Percentiles rank a stretch among this genome's conserved stretches.
Evolutionary conservation across 2,329 filamentous ascomycete genomes (phyloP).

Genomic region (Diplocarpon rosae): DNA sequence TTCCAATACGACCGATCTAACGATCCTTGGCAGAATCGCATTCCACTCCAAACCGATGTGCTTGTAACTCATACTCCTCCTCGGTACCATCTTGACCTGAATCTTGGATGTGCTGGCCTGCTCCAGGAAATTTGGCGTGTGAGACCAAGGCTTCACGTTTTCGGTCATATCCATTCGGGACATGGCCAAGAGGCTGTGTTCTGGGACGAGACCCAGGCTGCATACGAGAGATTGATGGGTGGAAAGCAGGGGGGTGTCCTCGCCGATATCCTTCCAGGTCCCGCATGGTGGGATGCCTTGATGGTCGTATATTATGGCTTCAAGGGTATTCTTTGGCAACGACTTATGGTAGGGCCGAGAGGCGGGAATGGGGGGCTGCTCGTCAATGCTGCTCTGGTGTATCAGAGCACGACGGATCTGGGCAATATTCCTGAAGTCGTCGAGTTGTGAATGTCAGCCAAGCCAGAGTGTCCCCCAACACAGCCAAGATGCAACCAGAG

Average conservation of each 20-base stretch:
- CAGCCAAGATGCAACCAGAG: no score
- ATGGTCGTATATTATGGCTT: slow-evolving; percentile 41
- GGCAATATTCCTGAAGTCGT: slow-evolving; percentile 31
- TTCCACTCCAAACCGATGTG: slow-evolving; percentile 49
- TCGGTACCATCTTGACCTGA: slow-evolving; percentile 39
- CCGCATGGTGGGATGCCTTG: slow-evolving; percentile 38
- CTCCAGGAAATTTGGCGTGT: slow-evolving; percentile 47
- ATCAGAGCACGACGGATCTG: slow-evolving; percentile 35
- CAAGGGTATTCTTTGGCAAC: slow-evolving; percentile 44
- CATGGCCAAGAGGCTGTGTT: slow-evolving; percentile 47
- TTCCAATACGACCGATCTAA: slow-evolving; percentile 50
- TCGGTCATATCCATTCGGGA: slow-evolving; percentile 55
- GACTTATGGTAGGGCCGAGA: slow-evolving; percentile 41
- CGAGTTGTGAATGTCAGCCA: slow-evolving; percentile 16
- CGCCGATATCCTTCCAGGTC: slow-evolving; percentile 21
- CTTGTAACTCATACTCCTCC: slow-evolving; percentile 57
- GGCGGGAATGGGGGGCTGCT: slow-evolving; percentile 38
- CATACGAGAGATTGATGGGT: slow-evolving; percentile 26
- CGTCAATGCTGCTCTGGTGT: slow-evolving; percentile 50
- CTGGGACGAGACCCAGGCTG: slow-evolving; percentile 48
- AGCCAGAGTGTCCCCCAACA: no score
- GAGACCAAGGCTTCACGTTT: slow-evolving; percentile 50
- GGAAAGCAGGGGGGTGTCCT: slow-evolving; percentile 28
- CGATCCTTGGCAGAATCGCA: slow-evolving; percentile 49
- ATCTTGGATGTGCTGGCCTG: slow-evolving; percentile 47